Evolutionary conservation across 1,284 basidiomycete species (phyloP).

Genomic region (Albatrellus sp.): DNA sequence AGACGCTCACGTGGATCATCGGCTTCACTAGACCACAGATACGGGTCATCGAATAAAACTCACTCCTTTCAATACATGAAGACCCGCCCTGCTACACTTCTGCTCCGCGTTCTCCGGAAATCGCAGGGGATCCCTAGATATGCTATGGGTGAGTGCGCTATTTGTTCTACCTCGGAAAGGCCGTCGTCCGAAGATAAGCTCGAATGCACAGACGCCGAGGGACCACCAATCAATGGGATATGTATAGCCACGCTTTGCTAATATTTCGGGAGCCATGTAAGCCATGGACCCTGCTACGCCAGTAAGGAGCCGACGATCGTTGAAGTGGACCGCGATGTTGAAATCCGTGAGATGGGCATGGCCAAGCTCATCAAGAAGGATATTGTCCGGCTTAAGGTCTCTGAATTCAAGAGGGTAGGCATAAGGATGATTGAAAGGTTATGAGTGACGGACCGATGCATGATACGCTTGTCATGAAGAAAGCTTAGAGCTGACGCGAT

Average conservation of each 20-base stretch:
- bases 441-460: slow-evolving; percentile 66
- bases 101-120: slow-evolving; percentile 70
- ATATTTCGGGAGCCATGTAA: slow-evolving; percentile 97
- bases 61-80: slow-evolving; percentile 59
- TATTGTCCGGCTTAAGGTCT: slow-evolving; percentile 96
- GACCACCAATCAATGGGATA: slow-evolving; percentile 97
- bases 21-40: neutral
- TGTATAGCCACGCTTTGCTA: slow-evolving; percentile 75
- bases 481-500: slow-evolving; percentile 84
- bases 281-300: slow-evolving; percentile 99
- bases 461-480: slow-evolving; percentile 85
- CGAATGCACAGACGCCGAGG: slow-evolving; percentile 84
- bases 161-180: slow-evolving; percentile 92
- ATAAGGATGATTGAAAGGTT: slow-evolving; percentile 7
- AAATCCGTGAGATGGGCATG: slow-evolving; percentile 98
- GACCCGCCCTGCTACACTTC: slow-evolving; percentile 55
- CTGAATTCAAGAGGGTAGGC: slow-evolving; percentile 30
- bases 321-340: slow-evolving; percentile 96
- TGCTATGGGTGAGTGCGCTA: slow-evolving; percentile 79
- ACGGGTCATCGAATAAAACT: slow-evolving; percentile 16
- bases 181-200: slow-evolving; percentile 82
- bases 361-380: slow-evolving; percentile 88
- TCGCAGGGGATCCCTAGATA: slow-evolving; percentile 62
- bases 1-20: slow-evolving; percentile 1
- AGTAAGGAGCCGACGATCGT: slow-evolving; percentile 70